Base-by-base conservation (phyloP, 2,329 filamentous ascomycete species). In the Phaeosphaeria sp. region DNA sequence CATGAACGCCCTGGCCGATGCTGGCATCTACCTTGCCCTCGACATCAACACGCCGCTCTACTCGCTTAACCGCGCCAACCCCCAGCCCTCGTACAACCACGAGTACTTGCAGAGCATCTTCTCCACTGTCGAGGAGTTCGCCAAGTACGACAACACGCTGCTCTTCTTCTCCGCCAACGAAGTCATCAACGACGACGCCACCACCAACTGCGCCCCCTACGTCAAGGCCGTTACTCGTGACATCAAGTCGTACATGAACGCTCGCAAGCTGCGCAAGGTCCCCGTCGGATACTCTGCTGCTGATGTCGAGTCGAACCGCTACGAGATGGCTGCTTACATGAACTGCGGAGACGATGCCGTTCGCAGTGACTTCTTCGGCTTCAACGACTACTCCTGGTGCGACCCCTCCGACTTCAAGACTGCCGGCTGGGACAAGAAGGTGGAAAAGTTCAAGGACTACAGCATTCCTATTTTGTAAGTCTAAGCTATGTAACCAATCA, bases 1-100 rank as follows among this genome's bases (percentile, higher is more conserved):
- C 83, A 97, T 97, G 93, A 82, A 84, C 59, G 83, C 85, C 46
- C 84, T 97, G 60, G 89, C 87, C 52, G 90, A 90, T 71, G 93
- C 92, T 62, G 91, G 91, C 70, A 97, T 97, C 83, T 97, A 97
- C 83, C 86, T 96, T 52, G 91, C 96, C 39, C 84, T 96, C 51
- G 93, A 97, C 72, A 90, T 95, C 83, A 96, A 96, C 87, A 94
- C 85, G n/a, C 91, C 92, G 66, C 84, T 87, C 65, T 96, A 96
- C 84, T 95, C 92, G 1, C 84, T 97, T 81, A 94, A 95, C 84
- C 90, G 93, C 54, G 83, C 81, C 57, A 77, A 87, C 9, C 91
- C 92, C n/a, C 82, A 80, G 47, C 78, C 81, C 6, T 96, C 93
- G 1, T 97, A 97, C 87, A 97, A 97, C 79, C 85, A 89, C 58